Base-by-base conservation (phyloP, 805 yeast species). In the Grigorovia jiainica region DNA sequence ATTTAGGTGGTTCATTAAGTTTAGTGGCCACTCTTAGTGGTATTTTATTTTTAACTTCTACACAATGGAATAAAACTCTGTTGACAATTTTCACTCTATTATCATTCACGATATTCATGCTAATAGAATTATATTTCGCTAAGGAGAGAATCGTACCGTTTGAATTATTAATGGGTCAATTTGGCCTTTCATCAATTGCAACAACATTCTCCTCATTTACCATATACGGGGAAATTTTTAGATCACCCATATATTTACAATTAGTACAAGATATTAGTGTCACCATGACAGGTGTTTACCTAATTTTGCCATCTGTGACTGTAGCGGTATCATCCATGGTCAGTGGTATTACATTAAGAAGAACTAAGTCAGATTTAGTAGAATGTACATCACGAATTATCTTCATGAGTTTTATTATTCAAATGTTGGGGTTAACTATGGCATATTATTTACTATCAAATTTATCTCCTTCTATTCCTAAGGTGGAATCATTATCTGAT, bases 61-160 rank as follows among this genome's bases (percentile, higher is more conserved):
- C 72, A 29, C 71, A 73, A 5, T 70, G 75, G n/a, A 65, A 66
- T 40, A 66, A 68, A 20, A 45, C 65, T 31, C 45, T 60, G 1
- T 66, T 66, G 47, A 42, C 60, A 4, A 60, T 71, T 3, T 41
- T 49, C 19, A 52, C 53, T 17, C 45, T 39, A 44, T 50, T 37
- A 45, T 51, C 15, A 68, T 73, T 56, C 53, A 56, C 20, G 58
- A 59, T 45, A 47, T 64, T 40, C 53, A 46, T 51, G 23, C 58
- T 72, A 64, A 52, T 52, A 46, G 54, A 64, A 64, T 42, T 47
- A 8, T 57, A 46, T 29, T 54, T 45, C 44, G 59, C 70, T 2
- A 63, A 58, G 7, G 80, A 76, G 52, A 79, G 84, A 16, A 77
- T 78, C 19, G 67, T 80, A 20, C 86, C 86, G 1, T 60, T 79